Conservation (phyloP, 768 basidiomycete species). For the Lactarius hatsudake region DNA sequence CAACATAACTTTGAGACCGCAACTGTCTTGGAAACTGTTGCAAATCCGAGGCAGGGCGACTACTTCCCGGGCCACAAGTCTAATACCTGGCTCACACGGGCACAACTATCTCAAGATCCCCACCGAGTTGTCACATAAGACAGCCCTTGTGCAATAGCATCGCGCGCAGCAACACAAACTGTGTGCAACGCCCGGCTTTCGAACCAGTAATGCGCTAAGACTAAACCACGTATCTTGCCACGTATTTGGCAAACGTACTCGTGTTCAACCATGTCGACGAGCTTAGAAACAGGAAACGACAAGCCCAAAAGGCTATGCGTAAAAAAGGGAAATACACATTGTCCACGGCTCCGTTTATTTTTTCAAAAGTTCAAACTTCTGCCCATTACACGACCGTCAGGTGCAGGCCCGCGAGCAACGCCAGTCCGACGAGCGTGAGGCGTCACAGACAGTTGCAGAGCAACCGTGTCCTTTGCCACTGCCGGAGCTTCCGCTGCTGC, state of each 20-base stretch:
- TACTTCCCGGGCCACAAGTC: too few species aligned
- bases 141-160: too few species aligned
- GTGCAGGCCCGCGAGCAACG: conserved; percentile 4
- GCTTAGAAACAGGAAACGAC: too few species aligned
- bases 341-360: too few species aligned
- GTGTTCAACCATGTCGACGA: background rate
- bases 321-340: background rate
- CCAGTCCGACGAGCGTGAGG: background rate
- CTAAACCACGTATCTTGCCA: too few species aligned
- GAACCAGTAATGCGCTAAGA: background rate
- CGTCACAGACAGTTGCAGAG: background rate
- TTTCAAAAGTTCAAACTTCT: too few species aligned
- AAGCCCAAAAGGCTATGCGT: background rate
- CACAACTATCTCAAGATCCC: too few species aligned
- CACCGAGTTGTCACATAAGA: too few species aligned
- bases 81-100: too few species aligned
- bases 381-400: background rate
- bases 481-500: background rate
- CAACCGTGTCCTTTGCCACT: background rate
- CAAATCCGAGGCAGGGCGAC: too few species aligned
- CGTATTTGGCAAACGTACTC: background rate
- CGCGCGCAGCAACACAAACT: background rate
- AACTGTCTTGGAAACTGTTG: too few species aligned
- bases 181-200: background rate
- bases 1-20: too few species aligned